Evolutionary conservation across 2,329 filamentous ascomycete genomes (phyloP).

Genomic region (Penicillium sp.): DNA sequence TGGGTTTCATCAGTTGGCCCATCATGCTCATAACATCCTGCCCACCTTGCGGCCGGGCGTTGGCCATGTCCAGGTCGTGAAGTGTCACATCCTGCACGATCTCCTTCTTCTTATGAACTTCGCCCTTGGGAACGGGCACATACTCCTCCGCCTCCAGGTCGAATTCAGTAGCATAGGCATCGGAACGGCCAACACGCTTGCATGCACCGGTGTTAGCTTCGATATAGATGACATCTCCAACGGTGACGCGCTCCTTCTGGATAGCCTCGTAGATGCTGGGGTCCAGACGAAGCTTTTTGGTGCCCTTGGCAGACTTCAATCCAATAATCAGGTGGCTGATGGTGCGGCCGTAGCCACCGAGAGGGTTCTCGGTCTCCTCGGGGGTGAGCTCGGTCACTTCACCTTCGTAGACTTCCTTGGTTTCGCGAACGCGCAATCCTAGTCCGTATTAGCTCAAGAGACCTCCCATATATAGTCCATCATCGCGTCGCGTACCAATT

Average conservation of each 20-base stretch:
- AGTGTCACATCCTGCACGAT: slow-evolving; percentile 98
- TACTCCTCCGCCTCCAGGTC: slow-evolving; percentile 99
- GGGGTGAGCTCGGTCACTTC: slow-evolving; percentile 97
- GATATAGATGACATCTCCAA: slow-evolving; percentile 98
- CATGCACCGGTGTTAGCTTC: slow-evolving; percentile 98
- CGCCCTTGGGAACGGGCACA: slow-evolving; percentile 96
- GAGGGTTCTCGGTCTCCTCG: slow-evolving; percentile 95
- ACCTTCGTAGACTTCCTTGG: slow-evolving; percentile 98
- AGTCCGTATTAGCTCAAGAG: slow-evolving; percentile 20
- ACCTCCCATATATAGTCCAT: background rate
- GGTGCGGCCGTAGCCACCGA: slow-evolving; percentile 95
- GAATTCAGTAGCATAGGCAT: slow-evolving; percentile 97
- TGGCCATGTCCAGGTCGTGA: slow-evolving; percentile 95
- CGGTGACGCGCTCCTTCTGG: slow-evolving; percentile 93
- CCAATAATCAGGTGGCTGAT: slow-evolving; percentile 95
- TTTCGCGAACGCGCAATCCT: slow-evolving; percentile 91
- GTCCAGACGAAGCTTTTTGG: slow-evolving; percentile 95
- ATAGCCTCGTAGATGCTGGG: slow-evolving; percentile 99
- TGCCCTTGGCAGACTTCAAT: slow-evolving; percentile 91
- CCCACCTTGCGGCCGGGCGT: slow-evolving; percentile 90
- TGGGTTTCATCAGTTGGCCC: slow-evolving; percentile 99
- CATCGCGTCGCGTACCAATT: slow-evolving; percentile 67
- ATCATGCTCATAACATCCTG: slow-evolving; percentile 99
- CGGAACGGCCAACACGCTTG: slow-evolving; percentile 93
- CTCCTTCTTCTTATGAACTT: slow-evolving; percentile 99